phyloP scores from a whole-genome alignment of 164 flowering plant species.

The Tinospora cordifolia region DNA sequence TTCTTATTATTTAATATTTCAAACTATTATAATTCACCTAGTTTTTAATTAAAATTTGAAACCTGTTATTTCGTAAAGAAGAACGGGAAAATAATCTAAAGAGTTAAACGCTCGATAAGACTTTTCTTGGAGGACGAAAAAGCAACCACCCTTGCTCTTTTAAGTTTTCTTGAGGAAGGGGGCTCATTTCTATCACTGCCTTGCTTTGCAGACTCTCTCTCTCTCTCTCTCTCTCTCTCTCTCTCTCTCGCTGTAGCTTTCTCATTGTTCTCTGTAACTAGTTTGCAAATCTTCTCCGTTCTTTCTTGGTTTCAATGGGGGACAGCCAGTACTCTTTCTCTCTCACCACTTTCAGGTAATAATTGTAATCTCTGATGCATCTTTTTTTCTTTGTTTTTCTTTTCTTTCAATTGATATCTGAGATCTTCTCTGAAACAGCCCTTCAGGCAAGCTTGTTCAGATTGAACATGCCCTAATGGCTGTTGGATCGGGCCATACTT shows the following conservation, averaged over 20 bases:
- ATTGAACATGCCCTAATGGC: slow-evolving; percentile 95
- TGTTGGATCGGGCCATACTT: slow-evolving; percentile 97
- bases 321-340: slow-evolving; percentile 37
- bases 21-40: no score
- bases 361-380: neutral
- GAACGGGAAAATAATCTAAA: no score
- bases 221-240: neutral
- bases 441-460: slow-evolving; percentile 98
- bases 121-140: no score
- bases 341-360: slow-evolving; percentile 37
- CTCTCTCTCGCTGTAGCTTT: neutral
- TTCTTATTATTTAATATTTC: no score
- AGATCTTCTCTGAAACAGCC: slow-evolving; percentile 36
- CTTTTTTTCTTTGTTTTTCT: neutral
- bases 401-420: neutral
- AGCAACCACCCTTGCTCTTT: no score
- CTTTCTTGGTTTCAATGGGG: slow-evolving; percentile 19
- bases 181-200: neutral
- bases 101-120: no score
- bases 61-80: no score
- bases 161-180: slow-evolving; percentile 6
- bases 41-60: no score
- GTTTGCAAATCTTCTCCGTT: neutral
- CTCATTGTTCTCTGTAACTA: neutral
- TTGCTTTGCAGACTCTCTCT: neutral